Evolutionary conservation across 2,329 filamentous ascomycete species (phyloP).

Genomic region (Sporothrix humicola): DNA sequence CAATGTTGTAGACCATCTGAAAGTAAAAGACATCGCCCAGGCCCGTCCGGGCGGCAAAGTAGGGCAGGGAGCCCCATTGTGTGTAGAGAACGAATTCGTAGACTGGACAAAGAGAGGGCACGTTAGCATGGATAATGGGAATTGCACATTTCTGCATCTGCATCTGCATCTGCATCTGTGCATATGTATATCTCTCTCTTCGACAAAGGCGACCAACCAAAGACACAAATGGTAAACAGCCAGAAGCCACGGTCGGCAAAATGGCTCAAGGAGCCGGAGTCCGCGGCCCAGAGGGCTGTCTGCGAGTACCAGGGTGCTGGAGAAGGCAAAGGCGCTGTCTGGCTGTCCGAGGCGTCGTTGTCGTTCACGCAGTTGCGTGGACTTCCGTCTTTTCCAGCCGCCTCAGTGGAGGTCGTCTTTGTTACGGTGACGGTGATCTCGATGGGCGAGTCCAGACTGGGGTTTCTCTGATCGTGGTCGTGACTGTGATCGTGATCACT

Average conservation of each 20-base stretch:
- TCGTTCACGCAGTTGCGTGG: background rate
- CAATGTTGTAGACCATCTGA: constrained; percentile 45
- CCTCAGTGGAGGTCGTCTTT: background rate
- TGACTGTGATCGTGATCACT: background rate
- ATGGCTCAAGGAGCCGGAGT: constrained; percentile 33
- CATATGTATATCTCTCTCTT: background rate
- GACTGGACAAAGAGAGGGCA: constrained; percentile 39
- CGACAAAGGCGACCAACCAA: constrained; percentile 38
- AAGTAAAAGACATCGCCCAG: constrained; percentile 42
- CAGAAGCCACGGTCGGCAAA: constrained; percentile 41
- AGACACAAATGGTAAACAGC: constrained; percentile 41
- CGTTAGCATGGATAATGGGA: background rate
- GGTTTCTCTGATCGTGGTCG: background rate
- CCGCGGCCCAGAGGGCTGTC: constrained; percentile 14
- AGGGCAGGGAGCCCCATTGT: constrained; percentile 44
- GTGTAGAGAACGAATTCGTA: constrained; percentile 45
- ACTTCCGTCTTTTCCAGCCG: too few species aligned
- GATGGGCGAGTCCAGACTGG: background rate
- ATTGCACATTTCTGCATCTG: background rate
- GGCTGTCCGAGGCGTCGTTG: background rate
- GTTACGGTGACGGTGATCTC: background rate
- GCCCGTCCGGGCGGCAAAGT: constrained; percentile 40
- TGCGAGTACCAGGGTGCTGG: background rate
- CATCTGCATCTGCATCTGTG: background rate
- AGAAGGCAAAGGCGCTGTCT: too few species aligned